phyloP scores from a whole-genome alignment of 257 asterid genomes.

The Solanum bulbocastanum region DNA sequence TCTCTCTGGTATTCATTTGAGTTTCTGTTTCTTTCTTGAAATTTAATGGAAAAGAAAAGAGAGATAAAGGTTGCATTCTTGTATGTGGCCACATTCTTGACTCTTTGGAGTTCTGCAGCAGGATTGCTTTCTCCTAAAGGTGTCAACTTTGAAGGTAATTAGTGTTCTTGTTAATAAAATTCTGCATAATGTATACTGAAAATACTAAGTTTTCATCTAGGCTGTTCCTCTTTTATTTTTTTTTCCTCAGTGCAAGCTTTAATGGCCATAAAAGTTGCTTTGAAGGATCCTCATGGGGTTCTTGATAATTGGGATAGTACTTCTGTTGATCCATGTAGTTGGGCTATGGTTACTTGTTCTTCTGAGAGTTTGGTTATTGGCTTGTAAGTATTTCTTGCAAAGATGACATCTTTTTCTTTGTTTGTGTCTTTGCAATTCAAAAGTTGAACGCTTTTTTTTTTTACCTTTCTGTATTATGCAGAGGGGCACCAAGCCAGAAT shows the following conservation, averaged over 20 bases:
- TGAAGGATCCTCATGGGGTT: constrained; percentile 89
- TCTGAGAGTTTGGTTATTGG: constrained; percentile 77
- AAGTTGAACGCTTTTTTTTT: neutral
- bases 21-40: neutral
- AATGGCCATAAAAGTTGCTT: constrained; percentile 59
- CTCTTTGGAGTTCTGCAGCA: constrained; percentile 35
- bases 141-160: constrained; percentile 93
- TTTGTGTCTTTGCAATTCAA: neutral
- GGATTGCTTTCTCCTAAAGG: constrained; percentile 86
- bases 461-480: constrained; percentile 23
- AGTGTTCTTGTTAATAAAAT: neutral
- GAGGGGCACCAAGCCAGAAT: constrained; percentile 96
- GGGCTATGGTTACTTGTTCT: constrained; percentile 98
- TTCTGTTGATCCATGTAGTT: constrained; percentile 98
- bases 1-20: neutral
- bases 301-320: constrained; percentile 96
- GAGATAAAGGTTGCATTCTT: constrained; percentile 19
- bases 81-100: constrained; percentile 15
- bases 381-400: constrained; percentile 46
- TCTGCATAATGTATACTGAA: neutral
- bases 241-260: constrained; percentile 74
- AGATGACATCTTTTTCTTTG: neutral
- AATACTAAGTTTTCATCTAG: neutral
- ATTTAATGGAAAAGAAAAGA: constrained; percentile 24
- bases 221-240: neutral